A percentile compares a stretch with the other conserved stretches of the same genome.
These are phyloP conservation scores for Auriscalpium vulgare DNA, from an alignment of 768 basidiomycete genomes.

Conservation along the genomic window DNA sequence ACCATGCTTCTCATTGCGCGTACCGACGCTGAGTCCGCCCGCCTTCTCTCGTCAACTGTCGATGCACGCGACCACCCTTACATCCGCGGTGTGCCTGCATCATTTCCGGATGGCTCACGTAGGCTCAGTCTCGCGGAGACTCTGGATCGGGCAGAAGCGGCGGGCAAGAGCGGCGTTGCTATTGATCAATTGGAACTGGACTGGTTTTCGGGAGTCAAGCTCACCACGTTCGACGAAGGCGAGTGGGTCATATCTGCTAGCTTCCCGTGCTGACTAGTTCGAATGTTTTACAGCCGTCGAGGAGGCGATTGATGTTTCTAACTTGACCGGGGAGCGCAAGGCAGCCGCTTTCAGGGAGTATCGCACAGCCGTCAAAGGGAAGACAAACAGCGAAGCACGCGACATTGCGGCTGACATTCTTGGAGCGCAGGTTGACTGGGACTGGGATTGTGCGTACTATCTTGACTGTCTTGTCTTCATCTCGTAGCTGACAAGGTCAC, in stretches of 20 bases:
- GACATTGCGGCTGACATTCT: constrained; percentile 67
- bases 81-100: constrained; percentile 53
- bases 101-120: constrained; percentile 27
- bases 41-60: constrained; percentile 76
- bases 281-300: constrained; percentile 42
- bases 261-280: not conserved
- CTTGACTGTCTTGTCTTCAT: not conserved
- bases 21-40: constrained; percentile 85
- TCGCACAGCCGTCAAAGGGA: constrained; percentile 46
- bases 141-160: constrained; percentile 57
- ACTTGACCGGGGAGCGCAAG: constrained; percentile 38
- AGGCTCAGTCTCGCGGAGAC: constrained; percentile 56
- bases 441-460: constrained; percentile 73
- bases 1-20: constrained; percentile 87
- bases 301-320: constrained; percentile 44
- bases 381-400: constrained; percentile 67
- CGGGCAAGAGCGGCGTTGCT: constrained; percentile 57
- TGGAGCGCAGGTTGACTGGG: constrained; percentile 71
- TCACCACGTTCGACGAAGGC: constrained; percentile 87
- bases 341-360: constrained; percentile 51
- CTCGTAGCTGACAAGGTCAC: not conserved
- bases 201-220: constrained; percentile 60
- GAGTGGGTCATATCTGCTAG: constrained; percentile 10
- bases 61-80: constrained; percentile 79
- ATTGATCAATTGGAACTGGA: constrained; percentile 66